Conservation (phyloP, 371 early-diverging fungal species). For the Circinella minor region DNA sequence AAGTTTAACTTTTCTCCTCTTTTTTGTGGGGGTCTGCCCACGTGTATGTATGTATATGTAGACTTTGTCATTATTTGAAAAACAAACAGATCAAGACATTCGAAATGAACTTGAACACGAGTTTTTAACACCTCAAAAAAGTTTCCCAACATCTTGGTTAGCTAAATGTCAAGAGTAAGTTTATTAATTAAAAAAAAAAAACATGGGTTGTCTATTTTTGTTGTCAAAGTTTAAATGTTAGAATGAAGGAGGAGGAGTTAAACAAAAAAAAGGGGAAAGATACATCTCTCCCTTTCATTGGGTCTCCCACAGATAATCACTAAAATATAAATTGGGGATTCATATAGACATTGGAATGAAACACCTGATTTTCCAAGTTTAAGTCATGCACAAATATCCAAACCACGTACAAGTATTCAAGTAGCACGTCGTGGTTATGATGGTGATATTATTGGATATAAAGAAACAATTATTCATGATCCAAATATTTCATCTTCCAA, state of each 20-base stretch:
- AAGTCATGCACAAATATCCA: slow-evolving; percentile 48
- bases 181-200: neutral
- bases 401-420: slow-evolving; percentile 47
- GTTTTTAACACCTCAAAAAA: slow-evolving; percentile 52
- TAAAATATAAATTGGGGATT: too few species aligned
- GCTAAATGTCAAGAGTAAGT: slow-evolving; percentile 59
- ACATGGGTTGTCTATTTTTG: neutral
- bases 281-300: too few species aligned
- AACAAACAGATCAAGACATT: slow-evolving; percentile 10
- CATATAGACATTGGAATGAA: slow-evolving; percentile 56
- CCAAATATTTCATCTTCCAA: slow-evolving; percentile 65
- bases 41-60: neutral
- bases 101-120: slow-evolving; percentile 45
- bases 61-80: neutral
- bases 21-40: too few species aligned
- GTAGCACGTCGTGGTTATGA: slow-evolving; percentile 56
- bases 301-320: too few species aligned
- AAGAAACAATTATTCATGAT: slow-evolving; percentile 42
- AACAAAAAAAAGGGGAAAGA: too few species aligned
- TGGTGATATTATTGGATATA: slow-evolving; percentile 57
- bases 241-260: too few species aligned
- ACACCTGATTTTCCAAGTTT: slow-evolving; percentile 47
- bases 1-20: too few species aligned
- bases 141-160: slow-evolving; percentile 53
- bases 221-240: too few species aligned